Percentiles rank a stretch among this genome's conserved stretches.
These are phyloP conservation scores for Nyctanthes arbortristis DNA, from an alignment of 257 asterid species.

Conservation along the genomic window DNA sequence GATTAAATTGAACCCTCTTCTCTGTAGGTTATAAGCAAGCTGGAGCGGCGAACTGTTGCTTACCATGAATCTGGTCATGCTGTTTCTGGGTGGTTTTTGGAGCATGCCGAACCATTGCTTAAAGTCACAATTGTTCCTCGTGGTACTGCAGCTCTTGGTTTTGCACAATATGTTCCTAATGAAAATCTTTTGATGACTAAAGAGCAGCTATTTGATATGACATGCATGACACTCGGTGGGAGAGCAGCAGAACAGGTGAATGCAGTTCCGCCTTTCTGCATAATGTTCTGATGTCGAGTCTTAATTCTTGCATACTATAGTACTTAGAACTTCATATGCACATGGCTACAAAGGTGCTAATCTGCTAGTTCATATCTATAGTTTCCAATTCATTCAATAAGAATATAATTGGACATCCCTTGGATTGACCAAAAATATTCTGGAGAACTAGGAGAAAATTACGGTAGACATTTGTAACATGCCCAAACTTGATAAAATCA, in stretches of 20 bases:
- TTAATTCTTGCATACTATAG: neutral
- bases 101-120: constrained; percentile 82
- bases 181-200: constrained; percentile 85
- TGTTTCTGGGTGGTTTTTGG: constrained; percentile 87
- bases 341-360: neutral
- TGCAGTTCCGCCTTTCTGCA: neutral
- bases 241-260: constrained; percentile 94
- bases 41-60: constrained; percentile 78
- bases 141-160: constrained; percentile 94
- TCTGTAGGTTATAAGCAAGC: constrained; percentile 72
- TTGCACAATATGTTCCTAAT: constrained; percentile 85
- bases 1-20: neutral
- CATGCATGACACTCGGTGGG: constrained; percentile 96
- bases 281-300: neutral
- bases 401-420: neutral
- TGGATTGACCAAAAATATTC: too few relatives aligned
- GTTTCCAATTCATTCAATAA: neutral
- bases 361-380: neutral
- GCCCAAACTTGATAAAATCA: too few relatives aligned
- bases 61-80: constrained; percentile 98
- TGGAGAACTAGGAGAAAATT: too few relatives aligned
- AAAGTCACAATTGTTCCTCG: constrained; percentile 93
- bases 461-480: too few relatives aligned
- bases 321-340: neutral
- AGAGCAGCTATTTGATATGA: constrained; percentile 83